Conservation (phyloP, 148 eudicot species). For the Gaultheria prostrata region DNA sequence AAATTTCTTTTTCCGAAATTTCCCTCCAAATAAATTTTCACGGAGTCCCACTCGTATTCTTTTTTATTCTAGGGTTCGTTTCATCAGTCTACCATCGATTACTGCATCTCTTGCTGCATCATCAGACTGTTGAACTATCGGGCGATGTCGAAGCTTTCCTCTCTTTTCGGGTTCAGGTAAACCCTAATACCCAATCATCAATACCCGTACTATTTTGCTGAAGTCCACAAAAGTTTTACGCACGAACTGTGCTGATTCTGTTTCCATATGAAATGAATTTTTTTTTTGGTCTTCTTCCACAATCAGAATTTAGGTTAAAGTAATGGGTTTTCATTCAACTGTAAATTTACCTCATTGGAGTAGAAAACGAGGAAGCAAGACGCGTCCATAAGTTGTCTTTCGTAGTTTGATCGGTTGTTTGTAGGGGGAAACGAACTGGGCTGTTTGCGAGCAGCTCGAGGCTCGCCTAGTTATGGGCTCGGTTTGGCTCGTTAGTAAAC, state of each 20-base stretch:
- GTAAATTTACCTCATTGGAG: neutral
- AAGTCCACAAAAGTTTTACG: too few relatives aligned
- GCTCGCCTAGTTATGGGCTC: neutral
- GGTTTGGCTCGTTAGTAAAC: neutral
- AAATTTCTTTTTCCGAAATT: too few relatives aligned
- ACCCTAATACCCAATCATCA: neutral
- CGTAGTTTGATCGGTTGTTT: neutral
- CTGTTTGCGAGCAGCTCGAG: too few relatives aligned
- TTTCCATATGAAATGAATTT: neutral
- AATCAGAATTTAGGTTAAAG: too few relatives aligned
- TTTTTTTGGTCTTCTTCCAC: neutral
- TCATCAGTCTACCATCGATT: too few relatives aligned
- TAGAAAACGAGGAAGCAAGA: neutral
- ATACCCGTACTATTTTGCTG: neutral
- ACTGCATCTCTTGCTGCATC: too few relatives aligned
- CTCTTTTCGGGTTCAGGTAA: slow-evolving; percentile 5
- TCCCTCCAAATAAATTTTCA: too few relatives aligned
- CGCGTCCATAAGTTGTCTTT: neutral
- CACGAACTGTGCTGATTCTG: too few relatives aligned
- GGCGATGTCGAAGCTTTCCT: slow-evolving; percentile 7
- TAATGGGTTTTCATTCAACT: neutral
- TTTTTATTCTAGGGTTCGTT: too few relatives aligned
- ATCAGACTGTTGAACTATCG: neutral
- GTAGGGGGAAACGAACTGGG: too few relatives aligned
- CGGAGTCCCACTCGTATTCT: too few relatives aligned